These are phyloP conservation scores for Trichoderma atroviride DNA, from an alignment of 2,329 filamentous ascomycete genomes.

Conservation along the genomic window DNA sequence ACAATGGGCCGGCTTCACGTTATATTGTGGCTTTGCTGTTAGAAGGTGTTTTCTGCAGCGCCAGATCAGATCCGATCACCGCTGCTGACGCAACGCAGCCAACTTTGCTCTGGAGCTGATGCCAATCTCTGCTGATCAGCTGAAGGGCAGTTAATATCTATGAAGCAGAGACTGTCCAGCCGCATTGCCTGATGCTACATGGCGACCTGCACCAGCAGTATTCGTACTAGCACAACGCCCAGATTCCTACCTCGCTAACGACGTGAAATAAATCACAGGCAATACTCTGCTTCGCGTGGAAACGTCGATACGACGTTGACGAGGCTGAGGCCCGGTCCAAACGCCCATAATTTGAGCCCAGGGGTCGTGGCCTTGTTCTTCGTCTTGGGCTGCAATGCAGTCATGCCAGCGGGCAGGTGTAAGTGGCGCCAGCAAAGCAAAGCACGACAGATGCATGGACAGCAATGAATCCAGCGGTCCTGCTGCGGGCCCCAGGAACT, in stretches of 20 bases:
- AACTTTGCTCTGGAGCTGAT: background rate
- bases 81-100: background rate
- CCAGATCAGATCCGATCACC: background rate
- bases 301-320: background rate
- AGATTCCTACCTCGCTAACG: background rate
- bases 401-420: background rate
- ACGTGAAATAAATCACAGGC: background rate
- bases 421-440: background rate
- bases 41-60: background rate
- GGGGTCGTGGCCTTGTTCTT: conserved; percentile 6
- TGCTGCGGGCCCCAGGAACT: conserved; percentile 4
- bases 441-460: background rate
- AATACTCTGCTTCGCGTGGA: background rate
- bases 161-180: background rate
- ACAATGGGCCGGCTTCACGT: background rate
- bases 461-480: background rate
- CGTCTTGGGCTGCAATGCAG: background rate
- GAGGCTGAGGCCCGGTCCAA: conserved; percentile 10
- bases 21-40: background rate
- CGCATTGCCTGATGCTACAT: background rate
- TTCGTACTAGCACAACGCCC: background rate
- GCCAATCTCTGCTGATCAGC: background rate
- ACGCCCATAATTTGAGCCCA: conserved; percentile 1
- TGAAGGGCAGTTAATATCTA: background rate
- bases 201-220: background rate